phyloP scores from a whole-genome alignment of 495 filamentous ascomycete genomes.

The Pyrenula massariospora region DNA sequence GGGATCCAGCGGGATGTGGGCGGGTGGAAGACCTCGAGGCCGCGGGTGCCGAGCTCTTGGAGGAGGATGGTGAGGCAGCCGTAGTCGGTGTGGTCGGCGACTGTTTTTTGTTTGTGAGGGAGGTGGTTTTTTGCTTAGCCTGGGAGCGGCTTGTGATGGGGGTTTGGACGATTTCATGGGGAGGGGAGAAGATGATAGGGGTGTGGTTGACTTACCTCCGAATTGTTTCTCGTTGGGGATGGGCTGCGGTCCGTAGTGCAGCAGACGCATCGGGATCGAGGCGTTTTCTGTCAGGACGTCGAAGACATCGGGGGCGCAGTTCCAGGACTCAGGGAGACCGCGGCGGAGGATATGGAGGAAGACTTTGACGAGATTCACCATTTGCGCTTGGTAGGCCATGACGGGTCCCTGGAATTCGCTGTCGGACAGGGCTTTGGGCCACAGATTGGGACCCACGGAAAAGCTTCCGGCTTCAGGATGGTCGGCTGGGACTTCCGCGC shows the following conservation, averaged over 20 bases:
- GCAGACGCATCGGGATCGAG: slow-evolving; percentile 16
- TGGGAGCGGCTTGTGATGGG: neutral
- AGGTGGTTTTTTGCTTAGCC: neutral
- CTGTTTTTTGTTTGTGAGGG: neutral
- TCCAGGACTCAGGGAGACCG: slow-evolving; percentile 10
- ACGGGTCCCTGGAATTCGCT: slow-evolving; percentile 9
- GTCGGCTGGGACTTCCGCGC: slow-evolving; percentile 11
- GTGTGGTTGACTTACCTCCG: neutral
- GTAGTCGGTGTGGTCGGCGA: neutral
- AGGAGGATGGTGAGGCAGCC: slow-evolving; percentile 1
- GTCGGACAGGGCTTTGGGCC: slow-evolving; percentile 8
- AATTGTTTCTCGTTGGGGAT: neutral
- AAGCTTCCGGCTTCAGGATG: slow-evolving; percentile 19
- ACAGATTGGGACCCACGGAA: slow-evolving; percentile 17
- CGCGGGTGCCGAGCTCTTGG: slow-evolving; percentile 5
- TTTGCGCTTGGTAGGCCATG: slow-evolving; percentile 11
- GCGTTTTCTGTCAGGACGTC: slow-evolving; percentile 14
- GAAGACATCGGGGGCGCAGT: slow-evolving; percentile 13
- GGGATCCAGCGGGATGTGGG: slow-evolving; percentile 8
- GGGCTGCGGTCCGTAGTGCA: slow-evolving; percentile 21
- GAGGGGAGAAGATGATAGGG: neutral
- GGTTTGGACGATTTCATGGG: neutral
- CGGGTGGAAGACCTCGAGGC: slow-evolving; percentile 6
- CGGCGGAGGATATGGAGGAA: slow-evolving; percentile 12
- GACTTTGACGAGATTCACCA: slow-evolving; percentile 4